phyloP scores from a whole-genome alignment of 140 eudicot species.

The Cichorium intybus region DNA sequence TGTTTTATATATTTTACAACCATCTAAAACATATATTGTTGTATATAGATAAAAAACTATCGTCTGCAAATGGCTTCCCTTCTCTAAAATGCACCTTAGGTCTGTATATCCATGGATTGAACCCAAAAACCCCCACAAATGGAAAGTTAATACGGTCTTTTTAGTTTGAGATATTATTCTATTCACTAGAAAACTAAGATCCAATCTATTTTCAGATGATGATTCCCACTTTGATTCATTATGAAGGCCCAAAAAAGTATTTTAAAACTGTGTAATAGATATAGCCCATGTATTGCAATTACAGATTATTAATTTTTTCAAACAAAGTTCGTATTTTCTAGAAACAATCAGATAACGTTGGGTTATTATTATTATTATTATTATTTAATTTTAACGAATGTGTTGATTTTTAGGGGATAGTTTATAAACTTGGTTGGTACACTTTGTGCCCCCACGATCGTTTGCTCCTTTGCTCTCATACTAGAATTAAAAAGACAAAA shows the following conservation, averaged over 20 bases:
- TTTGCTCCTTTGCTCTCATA: conserved; percentile 13
- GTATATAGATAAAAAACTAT: too few species aligned
- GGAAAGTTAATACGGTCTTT: too few species aligned
- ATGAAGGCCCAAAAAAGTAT: background rate
- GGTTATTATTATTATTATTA: background rate
- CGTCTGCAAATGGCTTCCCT: too few species aligned
- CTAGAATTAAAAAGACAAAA: background rate
- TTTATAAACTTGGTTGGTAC: conserved; percentile 23
- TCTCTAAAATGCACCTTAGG: too few species aligned
- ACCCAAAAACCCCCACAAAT: too few species aligned
- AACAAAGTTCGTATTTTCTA: background rate
- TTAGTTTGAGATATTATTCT: too few species aligned
- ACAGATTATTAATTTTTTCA: too few species aligned
- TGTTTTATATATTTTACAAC: too few species aligned
- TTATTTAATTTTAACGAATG: background rate
- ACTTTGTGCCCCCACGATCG: conserved; percentile 39
- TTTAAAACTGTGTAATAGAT: background rate
- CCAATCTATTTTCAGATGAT: background rate
- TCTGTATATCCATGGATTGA: too few species aligned
- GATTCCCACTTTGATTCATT: background rate
- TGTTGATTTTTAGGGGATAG: background rate
- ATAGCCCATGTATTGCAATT: too few species aligned
- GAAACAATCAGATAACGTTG: background rate
- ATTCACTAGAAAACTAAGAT: too few species aligned
- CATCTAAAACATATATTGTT: too few species aligned